Conservation (phyloP, 2,329 filamentous ascomycete genomes). For the Scortechinia acanthostroma region DNA sequence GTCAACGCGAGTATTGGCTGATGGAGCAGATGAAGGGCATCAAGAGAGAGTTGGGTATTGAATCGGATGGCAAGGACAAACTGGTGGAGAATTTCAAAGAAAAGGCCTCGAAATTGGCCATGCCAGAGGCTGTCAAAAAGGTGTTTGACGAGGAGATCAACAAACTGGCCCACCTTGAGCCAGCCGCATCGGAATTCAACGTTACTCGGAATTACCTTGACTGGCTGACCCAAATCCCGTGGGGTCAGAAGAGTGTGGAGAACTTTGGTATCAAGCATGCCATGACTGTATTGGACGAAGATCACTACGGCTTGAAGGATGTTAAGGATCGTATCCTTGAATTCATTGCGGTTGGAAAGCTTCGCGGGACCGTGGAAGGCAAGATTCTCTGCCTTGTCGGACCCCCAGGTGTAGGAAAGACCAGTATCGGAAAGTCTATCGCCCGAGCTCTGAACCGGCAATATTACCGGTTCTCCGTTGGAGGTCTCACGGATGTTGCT, state of each 20-base stretch:
- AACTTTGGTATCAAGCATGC: conserved; percentile 95
- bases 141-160: conserved; percentile 98
- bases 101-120: conserved; percentile 84
- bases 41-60: conserved; percentile 85
- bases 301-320: conserved; percentile 93
- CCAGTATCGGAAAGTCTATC: conserved; percentile 96
- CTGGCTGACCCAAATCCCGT: conserved; percentile 96
- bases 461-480: conserved; percentile 97
- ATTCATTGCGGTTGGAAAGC: conserved; percentile 95
- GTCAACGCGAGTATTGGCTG: conserved; percentile 94
- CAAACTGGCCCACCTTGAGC: conserved; percentile 90
- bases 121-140: conserved; percentile 94
- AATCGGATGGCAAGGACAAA: conserved; percentile 97
- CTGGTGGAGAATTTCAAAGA: conserved; percentile 95
- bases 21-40: conserved; percentile 99
- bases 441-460: conserved; percentile 88
- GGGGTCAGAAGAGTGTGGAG: conserved; percentile 89
- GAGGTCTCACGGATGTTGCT: conserved; percentile 90
- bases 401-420: conserved; percentile 95
- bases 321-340: conserved; percentile 97
- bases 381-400: conserved; percentile 98
- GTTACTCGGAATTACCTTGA: conserved; percentile 97
- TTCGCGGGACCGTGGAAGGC: conserved; percentile 91
- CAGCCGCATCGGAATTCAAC: conserved; percentile 95
- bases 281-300: conserved; percentile 83